phyloP scores from a whole-genome alignment of 1,139 yeast species.

The Meyerozyma athensensis region DNA sequence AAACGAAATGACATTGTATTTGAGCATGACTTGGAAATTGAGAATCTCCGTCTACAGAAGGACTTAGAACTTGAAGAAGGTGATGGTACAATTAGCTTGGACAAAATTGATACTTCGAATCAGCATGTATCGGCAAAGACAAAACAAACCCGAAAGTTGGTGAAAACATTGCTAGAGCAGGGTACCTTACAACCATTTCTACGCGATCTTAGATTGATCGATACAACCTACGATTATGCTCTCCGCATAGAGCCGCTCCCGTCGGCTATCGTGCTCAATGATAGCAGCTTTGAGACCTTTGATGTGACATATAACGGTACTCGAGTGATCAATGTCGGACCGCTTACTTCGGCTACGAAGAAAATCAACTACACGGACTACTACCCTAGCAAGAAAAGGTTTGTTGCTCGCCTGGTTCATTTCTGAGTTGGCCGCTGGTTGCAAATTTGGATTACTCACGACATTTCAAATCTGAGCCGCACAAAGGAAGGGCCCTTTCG shows the following conservation, averaged over 20 bases:
- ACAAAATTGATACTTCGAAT: constrained; percentile 14
- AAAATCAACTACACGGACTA: constrained; percentile 68
- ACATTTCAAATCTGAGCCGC: no score
- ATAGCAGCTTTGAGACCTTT: constrained; percentile 64
- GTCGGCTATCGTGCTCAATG: constrained; percentile 58
- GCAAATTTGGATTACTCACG: neutral
- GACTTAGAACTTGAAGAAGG: constrained; percentile 16
- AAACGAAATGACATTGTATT: constrained; percentile 64
- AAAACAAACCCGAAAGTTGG: constrained; percentile 68
- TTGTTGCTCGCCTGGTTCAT: constrained; percentile 44
- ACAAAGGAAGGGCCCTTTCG: no score
- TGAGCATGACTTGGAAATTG: constrained; percentile 36
- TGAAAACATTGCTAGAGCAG: constrained; percentile 79
- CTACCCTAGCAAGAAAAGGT: constrained; percentile 50
- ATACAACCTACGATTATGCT: constrained; percentile 66
- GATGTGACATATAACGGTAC: constrained; percentile 82
- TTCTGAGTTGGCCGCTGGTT: constrained; percentile 19
- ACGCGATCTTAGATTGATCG: constrained; percentile 53
- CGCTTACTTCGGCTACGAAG: constrained; percentile 42
- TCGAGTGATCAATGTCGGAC: constrained; percentile 69
- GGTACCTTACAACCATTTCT: constrained; percentile 83
- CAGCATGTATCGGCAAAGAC: constrained; percentile 32
- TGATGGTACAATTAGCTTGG: constrained; percentile 11
- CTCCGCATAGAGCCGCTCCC: constrained; percentile 79
- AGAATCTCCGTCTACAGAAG: constrained; percentile 18